Conservation (phyloP, 768 basidiomycete genomes). For the Leccinum incarnatum region DNA sequence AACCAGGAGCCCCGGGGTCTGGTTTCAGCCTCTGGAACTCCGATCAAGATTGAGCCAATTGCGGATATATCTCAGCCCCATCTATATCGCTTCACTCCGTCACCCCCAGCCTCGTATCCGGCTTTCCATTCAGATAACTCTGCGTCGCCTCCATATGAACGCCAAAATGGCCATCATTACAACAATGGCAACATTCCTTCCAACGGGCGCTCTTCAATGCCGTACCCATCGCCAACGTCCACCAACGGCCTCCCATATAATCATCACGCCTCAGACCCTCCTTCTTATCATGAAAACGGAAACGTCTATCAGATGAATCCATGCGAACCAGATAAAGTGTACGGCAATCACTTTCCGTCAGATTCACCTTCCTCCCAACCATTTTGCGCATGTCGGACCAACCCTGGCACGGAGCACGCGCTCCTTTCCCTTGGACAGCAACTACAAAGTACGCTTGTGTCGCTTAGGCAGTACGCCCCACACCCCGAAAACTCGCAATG, state of each 20-base stretch:
- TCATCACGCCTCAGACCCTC: constrained; percentile 33
- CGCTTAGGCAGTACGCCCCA: constrained; percentile 60
- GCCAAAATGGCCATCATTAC: constrained; percentile 34
- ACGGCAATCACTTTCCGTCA: constrained; percentile 31
- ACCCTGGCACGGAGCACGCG: constrained; percentile 54
- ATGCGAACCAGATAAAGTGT: constrained; percentile 35
- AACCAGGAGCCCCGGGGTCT: constrained; percentile 39
- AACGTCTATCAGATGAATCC: constrained; percentile 36
- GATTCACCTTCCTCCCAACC: constrained; percentile 34
- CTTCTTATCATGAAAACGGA: constrained; percentile 34
- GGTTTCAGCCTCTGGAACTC: constrained; percentile 48
- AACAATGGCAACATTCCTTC: constrained; percentile 29
- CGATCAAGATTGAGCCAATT: constrained; percentile 66
- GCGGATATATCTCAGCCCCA: constrained; percentile 47
- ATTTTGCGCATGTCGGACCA: constrained; percentile 63
- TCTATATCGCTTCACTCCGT: constrained; percentile 70
- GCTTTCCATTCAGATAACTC: constrained; percentile 46
- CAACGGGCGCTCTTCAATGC: constrained; percentile 29
- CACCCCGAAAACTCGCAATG: constrained; percentile 56
- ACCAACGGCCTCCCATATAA: constrained; percentile 34
- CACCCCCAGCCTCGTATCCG: constrained; percentile 55
- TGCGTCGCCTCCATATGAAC: constrained; percentile 36
- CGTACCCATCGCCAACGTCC: constrained; percentile 34
- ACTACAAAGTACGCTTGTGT: constrained; percentile 52
- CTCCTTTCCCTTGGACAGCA: constrained; percentile 63